phyloP scores from a whole-genome alignment of 2,329 filamentous ascomycete species.

The Calonectria ilicicola region DNA sequence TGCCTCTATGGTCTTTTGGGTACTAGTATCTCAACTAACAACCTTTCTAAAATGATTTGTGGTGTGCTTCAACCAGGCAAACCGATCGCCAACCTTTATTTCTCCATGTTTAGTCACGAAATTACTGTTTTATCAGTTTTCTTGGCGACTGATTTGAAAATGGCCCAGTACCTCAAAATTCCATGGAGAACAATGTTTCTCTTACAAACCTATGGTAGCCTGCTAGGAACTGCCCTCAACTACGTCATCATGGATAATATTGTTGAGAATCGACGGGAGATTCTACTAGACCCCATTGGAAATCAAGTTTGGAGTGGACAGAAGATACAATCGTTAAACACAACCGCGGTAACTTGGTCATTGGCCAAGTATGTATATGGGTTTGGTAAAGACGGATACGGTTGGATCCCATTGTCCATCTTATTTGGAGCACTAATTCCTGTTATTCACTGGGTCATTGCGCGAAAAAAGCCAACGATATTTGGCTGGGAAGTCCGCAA shows the following conservation, averaged over 20 bases:
- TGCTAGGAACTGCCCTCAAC: not conserved
- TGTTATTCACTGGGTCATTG: not conserved
- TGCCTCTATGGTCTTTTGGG: not conserved
- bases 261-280: not conserved
- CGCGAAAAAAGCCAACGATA: not conserved
- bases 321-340: not conserved
- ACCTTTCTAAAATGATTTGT: not conserved
- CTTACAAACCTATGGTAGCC: not conserved
- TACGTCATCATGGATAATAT: constrained; percentile 1
- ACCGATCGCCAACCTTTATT: not conserved
- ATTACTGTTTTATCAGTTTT: not conserved
- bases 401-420: not conserved
- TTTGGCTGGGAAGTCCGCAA: not conserved
- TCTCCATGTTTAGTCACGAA: not conserved
- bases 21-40: not conserved
- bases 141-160: not conserved
- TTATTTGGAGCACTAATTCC: not conserved
- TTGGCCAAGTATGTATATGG: not conserved
- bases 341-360: not conserved
- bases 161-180: not conserved
- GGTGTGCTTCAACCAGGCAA: not conserved
- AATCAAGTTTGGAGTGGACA: constrained; percentile 2
- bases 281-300: not conserved
- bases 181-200: not conserved
- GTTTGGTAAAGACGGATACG: not conserved